These are phyloP conservation scores for Pseudomassariella vexata DNA, from an alignment of 2,329 filamentous ascomycete species.

Conservation along the genomic window DNA sequence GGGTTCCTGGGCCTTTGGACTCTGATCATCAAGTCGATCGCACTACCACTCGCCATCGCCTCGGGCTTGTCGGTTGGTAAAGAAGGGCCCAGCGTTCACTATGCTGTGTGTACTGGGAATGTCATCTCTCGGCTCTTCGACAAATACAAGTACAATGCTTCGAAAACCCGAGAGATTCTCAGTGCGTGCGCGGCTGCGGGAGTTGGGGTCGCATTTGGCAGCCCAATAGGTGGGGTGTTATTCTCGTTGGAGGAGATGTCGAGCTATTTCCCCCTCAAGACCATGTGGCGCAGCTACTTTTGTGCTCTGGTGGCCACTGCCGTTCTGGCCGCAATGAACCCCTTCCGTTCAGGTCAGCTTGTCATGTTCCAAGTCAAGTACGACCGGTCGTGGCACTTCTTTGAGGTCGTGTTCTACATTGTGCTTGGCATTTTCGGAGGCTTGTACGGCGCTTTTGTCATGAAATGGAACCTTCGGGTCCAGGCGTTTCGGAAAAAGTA, in stretches of 20 bases:
- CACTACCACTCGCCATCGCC: conserved; percentile 84
- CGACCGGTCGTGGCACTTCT: conserved; percentile 96
- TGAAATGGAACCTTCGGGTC: conserved; percentile 91
- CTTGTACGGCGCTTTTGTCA: conserved; percentile 91
- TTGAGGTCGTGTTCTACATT: conserved; percentile 89
- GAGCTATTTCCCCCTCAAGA: conserved; percentile 92
- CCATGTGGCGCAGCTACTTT: conserved; percentile 96
- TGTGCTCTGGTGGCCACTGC: conserved; percentile 93
- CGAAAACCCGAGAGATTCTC: conserved; percentile 90
- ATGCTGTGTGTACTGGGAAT: conserved; percentile 94
- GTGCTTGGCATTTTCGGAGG: conserved; percentile 90
- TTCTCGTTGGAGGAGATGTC: conserved; percentile 99
- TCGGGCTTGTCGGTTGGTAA: conserved; percentile 94
- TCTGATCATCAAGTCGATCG: conserved; percentile 87
- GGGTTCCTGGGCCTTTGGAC: conserved; percentile 92
- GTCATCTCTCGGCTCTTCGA: conserved; percentile 89
- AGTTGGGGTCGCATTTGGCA: conserved; percentile 94
- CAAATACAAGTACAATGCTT: conserved; percentile 87
- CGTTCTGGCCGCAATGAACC: conserved; percentile 91
- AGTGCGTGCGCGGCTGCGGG: conserved; percentile 93
- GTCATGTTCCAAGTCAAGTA: conserved; percentile 99
- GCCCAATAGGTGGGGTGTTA: conserved; percentile 91
- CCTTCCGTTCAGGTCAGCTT: conserved; percentile 90
- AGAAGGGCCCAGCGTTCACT: conserved; percentile 97
- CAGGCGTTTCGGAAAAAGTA: conserved; percentile 95